These are phyloP conservation scores for Solanum chacoense DNA, from an alignment of 305 asterid species.

Conservation along the genomic window DNA sequence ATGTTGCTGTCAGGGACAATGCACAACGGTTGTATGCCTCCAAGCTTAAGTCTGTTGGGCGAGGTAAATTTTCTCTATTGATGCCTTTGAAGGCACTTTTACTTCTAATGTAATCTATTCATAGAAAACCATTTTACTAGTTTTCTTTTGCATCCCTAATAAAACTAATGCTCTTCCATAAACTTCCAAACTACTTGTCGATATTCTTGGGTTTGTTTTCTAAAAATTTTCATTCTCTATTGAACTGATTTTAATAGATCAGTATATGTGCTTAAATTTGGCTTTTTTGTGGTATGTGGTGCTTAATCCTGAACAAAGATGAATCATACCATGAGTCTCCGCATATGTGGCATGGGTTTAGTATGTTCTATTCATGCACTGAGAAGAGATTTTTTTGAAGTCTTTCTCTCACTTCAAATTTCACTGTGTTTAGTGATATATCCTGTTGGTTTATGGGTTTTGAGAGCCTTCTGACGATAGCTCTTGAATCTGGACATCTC, in stretches of 20 bases:
- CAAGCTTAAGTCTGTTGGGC: constrained; percentile 51
- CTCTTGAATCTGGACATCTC: neutral
- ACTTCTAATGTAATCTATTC: neutral
- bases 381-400: neutral
- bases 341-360: neutral
- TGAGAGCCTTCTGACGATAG: neutral
- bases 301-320: neutral
- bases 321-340: neutral
- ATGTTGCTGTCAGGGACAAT: constrained; percentile 87
- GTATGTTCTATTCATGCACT: neutral
- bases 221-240: neutral
- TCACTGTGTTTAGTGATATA: neutral
- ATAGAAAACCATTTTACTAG: neutral
- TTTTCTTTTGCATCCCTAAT: neutral
- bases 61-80: constrained; percentile 32
- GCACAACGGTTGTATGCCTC: constrained; percentile 75
- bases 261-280: neutral
- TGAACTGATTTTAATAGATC: neutral
- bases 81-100: constrained; percentile 1
- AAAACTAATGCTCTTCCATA: neutral
- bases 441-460: neutral
- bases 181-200: neutral
- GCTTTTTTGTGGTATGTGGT: neutral
- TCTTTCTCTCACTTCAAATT: neutral
- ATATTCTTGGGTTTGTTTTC: neutral